Base-by-base conservation (phyloP, 345 rosid species). In the Eucalyptus erythrocorys region DNA sequence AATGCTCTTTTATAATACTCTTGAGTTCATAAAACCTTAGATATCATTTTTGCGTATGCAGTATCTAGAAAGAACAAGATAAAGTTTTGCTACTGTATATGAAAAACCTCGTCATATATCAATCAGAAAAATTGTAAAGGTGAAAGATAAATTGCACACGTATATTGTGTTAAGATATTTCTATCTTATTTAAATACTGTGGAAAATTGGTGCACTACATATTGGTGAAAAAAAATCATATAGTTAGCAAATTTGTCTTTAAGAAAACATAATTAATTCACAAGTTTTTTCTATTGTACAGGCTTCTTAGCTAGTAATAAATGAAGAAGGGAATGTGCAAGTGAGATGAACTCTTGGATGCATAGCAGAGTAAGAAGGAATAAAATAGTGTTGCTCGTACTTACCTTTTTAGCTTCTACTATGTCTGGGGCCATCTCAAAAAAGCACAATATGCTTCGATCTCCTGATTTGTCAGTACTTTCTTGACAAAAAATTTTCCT, bases 1-100 rank as follows among this genome's bases (percentile, higher is more conserved):
- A 19, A 17, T 0, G 1, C 10, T 51, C 4, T 10, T 26, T 57
- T 10, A 50, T 6, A 6, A 21, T 50, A 6, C 8, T 50, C 53
- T 49, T 15, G 21, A 10, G 64, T 5, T 57, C 64, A 57, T 10
- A 26, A 57, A 57, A 57, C 64, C 64, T 57, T 24, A 57, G 64
- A 57, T 57, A 24, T 57, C 26, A 26, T 26, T 10, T 57, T 59
- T 59, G 32, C 0, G 13, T 57, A 14, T 27, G 32, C 32, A 1
- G 37, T 64, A 30, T 30, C 34, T 61, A 61, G 19, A 30, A 6
- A 61, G 10, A 61, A 61, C 37, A 30, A 61, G 34, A 61, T 61
- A 61, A 8, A 8, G 2, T 61, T 61, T 13, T 30, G 19, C 71
- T 30, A 61, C 71, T 61, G 13, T 13, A 61, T 61, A 61, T 27